phyloP scores from a whole-genome alignment of 176 grass and related monocot species.

The Dendrocalamus sinicus region DNA sequence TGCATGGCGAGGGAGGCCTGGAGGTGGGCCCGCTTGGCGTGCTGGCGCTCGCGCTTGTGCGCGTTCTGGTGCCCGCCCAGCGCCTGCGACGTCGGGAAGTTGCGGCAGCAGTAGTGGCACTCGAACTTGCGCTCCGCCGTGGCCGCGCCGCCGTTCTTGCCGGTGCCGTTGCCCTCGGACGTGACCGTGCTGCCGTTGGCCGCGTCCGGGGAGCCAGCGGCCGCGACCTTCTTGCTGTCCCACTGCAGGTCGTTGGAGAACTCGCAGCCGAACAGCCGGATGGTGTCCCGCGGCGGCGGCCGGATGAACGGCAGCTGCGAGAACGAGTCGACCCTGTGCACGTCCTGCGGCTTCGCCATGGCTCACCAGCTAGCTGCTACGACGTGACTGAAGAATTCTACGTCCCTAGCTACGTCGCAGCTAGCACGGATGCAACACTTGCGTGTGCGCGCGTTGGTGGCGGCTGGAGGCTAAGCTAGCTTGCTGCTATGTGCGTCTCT shows the following conservation, averaged over 20 bases:
- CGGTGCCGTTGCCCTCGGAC: slow-evolving; percentile 15
- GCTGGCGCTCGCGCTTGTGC: slow-evolving; percentile 98
- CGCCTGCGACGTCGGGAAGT: slow-evolving; percentile 98
- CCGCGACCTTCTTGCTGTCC: slow-evolving; percentile 19
- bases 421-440: neutral
- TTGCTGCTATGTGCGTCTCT: neutral
- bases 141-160: neutral
- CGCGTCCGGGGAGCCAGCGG: slow-evolving; percentile 28
- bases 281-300: slow-evolving; percentile 47
- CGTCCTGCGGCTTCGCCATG: slow-evolving; percentile 69
- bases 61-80: slow-evolving; percentile 98
- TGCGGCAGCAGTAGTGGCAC: slow-evolving; percentile 99
- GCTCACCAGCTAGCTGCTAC: neutral
- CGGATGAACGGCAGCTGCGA: slow-evolving; percentile 86
- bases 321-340: slow-evolving; percentile 74
- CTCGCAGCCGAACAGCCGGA: slow-evolving; percentile 90
- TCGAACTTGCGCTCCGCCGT: slow-evolving; percentile 81
- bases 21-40: slow-evolving; percentile 93
- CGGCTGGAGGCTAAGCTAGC: slow-evolving; percentile 3
- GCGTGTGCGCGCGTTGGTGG: neutral
- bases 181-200: slow-evolving; percentile 45
- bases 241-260: slow-evolving; percentile 60
- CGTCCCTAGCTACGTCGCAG: neutral
- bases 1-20: slow-evolving; percentile 75
- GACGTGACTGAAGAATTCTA: neutral